Percentiles rank a stretch among this genome's conserved stretches.
These are phyloP conservation scores for Diaporthe vaccinii DNA, from an alignment of 2,329 filamentous ascomycete genomes.

Conservation along the genomic window DNA sequence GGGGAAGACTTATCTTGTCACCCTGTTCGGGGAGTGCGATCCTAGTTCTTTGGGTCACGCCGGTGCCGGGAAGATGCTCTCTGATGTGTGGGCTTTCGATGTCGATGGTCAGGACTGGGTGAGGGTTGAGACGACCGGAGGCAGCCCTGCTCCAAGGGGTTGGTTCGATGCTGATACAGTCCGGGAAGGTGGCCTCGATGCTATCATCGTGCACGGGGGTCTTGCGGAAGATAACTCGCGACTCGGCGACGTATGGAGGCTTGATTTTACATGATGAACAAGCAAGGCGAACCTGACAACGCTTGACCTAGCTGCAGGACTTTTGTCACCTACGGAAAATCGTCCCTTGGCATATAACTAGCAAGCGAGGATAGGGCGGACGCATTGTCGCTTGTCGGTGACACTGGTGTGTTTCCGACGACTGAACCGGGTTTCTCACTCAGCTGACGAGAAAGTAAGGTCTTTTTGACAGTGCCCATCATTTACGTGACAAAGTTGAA, in stretches of 20 bases:
- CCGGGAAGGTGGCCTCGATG: not conserved
- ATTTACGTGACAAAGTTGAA: not conserved
- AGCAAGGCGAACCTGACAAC: not conserved
- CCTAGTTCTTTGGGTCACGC: conserved; percentile 1
- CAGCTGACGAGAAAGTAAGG: not conserved
- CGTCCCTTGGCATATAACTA: no score
- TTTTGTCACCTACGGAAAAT: not conserved
- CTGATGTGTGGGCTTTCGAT: conserved; percentile 12
- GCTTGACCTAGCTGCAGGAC: not conserved
- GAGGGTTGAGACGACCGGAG: not conserved
- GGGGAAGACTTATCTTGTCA: not conserved
- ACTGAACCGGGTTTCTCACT: not conserved
- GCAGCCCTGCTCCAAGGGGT: not conserved
- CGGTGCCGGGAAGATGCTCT: conserved; percentile 18
- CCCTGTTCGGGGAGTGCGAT: conserved; percentile 12
- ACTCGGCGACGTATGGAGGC: conserved; percentile 5
- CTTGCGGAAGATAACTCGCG: conserved; percentile 13
- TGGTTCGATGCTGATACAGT: conserved; percentile 1
- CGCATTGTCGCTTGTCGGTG: not conserved
- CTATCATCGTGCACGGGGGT: not conserved
- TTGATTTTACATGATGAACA: not conserved
- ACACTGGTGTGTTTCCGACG: not conserved
- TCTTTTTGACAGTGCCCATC: not conserved
- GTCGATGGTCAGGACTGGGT: not conserved
- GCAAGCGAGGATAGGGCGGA: no score